phyloP scores from a whole-genome alignment of 1,284 basidiomycete genomes.

The Hemileia vastatrix region DNA sequence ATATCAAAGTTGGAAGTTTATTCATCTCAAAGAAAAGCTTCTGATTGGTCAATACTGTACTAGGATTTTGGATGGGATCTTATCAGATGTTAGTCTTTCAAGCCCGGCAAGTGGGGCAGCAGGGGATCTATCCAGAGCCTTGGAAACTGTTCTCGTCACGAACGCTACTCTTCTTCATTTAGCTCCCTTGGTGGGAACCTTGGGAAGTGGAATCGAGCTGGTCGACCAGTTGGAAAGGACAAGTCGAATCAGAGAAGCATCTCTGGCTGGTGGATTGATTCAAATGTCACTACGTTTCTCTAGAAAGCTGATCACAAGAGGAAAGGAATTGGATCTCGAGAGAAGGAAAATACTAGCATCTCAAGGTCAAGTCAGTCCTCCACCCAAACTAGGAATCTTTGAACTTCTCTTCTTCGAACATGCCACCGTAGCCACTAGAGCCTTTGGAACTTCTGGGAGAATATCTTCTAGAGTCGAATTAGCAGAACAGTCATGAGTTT shows the following conservation, averaged over 20 bases:
- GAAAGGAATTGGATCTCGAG: background rate
- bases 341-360: background rate
- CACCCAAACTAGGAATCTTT: slow-evolving; percentile 28
- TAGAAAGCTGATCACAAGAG: background rate
- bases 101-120: slow-evolving; percentile 21
- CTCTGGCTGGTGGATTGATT: slow-evolving; percentile 30
- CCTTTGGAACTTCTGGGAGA: slow-evolving; percentile 23
- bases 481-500: slow-evolving; percentile 29
- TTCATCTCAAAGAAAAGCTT: slow-evolving; percentile 26
- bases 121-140: slow-evolving; percentile 14
- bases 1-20: slow-evolving; percentile 35
- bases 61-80: slow-evolving; percentile 28
- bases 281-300: slow-evolving; percentile 28
- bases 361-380: slow-evolving; percentile 8
- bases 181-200: slow-evolving; percentile 30
- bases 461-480: slow-evolving; percentile 29
- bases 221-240: slow-evolving; percentile 29
- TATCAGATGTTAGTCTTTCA: slow-evolving; percentile 26
- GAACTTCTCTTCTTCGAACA: slow-evolving; percentile 33
- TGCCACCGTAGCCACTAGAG: slow-evolving; percentile 28
- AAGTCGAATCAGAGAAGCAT: slow-evolving; percentile 28
- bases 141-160: slow-evolving; percentile 28
- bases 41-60: slow-evolving; percentile 34
- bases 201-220: slow-evolving; percentile 29
- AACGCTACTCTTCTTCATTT: slow-evolving; percentile 27